Percentiles rank a stretch among this genome's conserved stretches.
phyloP scores from a whole-genome alignment of 2,329 filamentous ascomycete genomes.

The Xenoacremonium recifei region DNA sequence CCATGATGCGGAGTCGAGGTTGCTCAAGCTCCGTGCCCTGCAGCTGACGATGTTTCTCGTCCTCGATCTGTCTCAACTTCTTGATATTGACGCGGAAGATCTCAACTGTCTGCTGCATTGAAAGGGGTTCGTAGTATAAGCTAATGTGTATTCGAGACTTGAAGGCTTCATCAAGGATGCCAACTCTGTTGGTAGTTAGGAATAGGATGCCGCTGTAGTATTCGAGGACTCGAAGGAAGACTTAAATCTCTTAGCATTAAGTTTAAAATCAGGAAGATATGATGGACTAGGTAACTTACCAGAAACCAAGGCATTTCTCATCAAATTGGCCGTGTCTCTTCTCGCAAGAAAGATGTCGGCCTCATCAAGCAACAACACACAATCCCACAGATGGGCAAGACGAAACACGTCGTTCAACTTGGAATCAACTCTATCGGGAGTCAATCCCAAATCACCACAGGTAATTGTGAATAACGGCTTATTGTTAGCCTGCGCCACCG shows the following conservation, averaged over 20 bases:
- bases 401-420: constrained; percentile 42
- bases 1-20: constrained; percentile 32
- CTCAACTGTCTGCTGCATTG: constrained; percentile 36
- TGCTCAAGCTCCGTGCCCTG: constrained; percentile 30
- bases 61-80: constrained; percentile 36
- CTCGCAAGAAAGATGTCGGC: constrained; percentile 35
- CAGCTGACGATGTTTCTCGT: constrained; percentile 32
- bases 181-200: constrained; percentile 51
- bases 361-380: constrained; percentile 37
- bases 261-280: neutral
- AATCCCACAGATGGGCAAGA: constrained; percentile 39
- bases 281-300: neutral
- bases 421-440: constrained; percentile 38
- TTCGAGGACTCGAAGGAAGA: constrained; percentile 46
- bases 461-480: constrained; percentile 49
- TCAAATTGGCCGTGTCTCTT: constrained; percentile 29
- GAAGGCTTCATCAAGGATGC: constrained; percentile 49
- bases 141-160: constrained; percentile 46
- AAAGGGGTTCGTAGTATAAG: constrained; percentile 40
- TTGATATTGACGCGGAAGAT: constrained; percentile 41
- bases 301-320: constrained; percentile 36
- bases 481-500: constrained; percentile 37
- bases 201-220: constrained; percentile 48
- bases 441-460: constrained; percentile 46
- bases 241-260: constrained; percentile 9